A percentile compares a stretch with the other conserved stretches of the same genome.
Conservation (phyloP, 2,329 filamentous ascomycete species). For the Hypocreales sp. region DNA sequence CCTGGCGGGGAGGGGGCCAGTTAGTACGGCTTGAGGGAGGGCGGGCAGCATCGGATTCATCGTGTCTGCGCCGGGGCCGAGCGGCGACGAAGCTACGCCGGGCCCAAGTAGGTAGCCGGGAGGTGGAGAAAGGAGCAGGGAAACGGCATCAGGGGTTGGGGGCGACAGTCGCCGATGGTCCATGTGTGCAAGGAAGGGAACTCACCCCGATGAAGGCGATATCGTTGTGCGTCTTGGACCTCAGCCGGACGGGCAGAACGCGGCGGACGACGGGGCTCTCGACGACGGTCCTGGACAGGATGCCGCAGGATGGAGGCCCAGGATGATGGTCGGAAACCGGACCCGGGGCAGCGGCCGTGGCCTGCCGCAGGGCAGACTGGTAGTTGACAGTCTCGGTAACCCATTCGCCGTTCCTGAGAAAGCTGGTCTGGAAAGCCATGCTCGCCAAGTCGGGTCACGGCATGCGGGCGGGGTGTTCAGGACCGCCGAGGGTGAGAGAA, state of each 20-base stretch:
- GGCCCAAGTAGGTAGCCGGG: too few species aligned
- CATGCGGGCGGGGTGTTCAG: too few species aligned
- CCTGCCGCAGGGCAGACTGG: constrained; percentile 21
- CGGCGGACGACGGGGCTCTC: constrained; percentile 60
- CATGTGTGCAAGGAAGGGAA: too few species aligned
- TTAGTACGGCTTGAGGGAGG: too few species aligned
- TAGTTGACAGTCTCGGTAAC: constrained; percentile 35
- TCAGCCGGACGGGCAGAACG: constrained; percentile 66
- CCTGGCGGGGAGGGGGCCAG: constrained; percentile 33
- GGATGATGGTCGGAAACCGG: constrained; percentile 14
- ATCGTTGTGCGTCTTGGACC: constrained; percentile 57
- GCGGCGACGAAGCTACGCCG: too few species aligned
- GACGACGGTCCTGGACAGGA: constrained; percentile 66
- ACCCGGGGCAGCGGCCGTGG: constrained; percentile 17
- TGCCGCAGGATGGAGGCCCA: constrained; percentile 42
- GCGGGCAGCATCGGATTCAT: too few species aligned
- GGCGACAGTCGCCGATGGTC: too few species aligned
- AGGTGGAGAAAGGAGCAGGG: too few species aligned
- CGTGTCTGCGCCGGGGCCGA: too few species aligned
- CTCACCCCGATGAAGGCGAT: constrained; percentile 71
- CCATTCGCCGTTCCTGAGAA: constrained; percentile 39
- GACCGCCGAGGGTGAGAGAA: not conserved
- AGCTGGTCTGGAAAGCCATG: constrained; percentile 37
- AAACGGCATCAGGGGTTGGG: too few species aligned
- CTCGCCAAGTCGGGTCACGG: too few species aligned